phyloP scores from a whole-genome alignment of 148 eudicot genomes.

The Chenopodium album region DNA sequence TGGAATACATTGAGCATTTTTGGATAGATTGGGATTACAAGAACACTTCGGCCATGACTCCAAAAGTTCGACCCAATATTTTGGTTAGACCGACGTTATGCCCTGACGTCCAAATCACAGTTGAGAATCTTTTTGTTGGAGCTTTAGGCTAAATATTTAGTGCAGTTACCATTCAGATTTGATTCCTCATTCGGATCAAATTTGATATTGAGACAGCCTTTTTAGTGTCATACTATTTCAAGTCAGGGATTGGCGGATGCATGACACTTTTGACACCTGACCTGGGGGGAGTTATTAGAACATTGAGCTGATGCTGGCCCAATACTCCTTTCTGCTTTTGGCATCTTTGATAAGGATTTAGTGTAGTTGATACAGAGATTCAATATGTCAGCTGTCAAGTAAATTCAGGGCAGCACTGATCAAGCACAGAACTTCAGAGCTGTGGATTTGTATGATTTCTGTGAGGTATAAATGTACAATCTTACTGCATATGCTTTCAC shows the following conservation, averaged over 20 bases:
- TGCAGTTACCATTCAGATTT: background rate
- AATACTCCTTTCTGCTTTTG: background rate
- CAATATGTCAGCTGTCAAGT: too few species aligned
- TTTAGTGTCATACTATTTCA: background rate
- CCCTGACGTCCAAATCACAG: background rate
- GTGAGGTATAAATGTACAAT: too few species aligned
- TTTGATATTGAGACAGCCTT: background rate
- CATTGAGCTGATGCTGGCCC: background rate
- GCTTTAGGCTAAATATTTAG: too few species aligned
- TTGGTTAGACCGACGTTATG: background rate
- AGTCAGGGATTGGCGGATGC: background rate
- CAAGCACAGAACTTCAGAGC: too few species aligned
- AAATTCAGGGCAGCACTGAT: too few species aligned
- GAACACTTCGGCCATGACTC: background rate
- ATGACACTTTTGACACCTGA: too few species aligned
- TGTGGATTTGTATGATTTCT: too few species aligned
- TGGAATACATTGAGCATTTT: background rate
- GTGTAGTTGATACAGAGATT: background rate
- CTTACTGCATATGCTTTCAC: too few species aligned
- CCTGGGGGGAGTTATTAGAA: background rate
- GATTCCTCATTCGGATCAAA: background rate
- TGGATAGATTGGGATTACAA: background rate
- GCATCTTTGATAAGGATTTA: background rate
- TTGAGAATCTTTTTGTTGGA: too few species aligned
- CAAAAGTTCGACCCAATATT: background rate